phyloP scores from a whole-genome alignment of 495 filamentous ascomycete genomes.

The Terfezia claveryi region DNA sequence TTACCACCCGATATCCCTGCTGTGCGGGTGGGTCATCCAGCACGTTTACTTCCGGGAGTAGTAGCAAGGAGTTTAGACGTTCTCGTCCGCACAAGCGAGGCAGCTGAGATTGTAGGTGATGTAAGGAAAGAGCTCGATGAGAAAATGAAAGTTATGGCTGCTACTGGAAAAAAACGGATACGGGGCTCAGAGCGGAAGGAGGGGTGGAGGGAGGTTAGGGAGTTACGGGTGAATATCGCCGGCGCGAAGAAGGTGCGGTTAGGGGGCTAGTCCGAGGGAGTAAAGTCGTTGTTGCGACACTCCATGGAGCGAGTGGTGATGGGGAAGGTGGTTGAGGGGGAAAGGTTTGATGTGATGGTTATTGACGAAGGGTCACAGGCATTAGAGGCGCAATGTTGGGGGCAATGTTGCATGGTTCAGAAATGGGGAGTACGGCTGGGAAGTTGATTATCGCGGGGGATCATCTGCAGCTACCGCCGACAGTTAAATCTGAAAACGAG shows the following conservation, averaged over 20 bases:
- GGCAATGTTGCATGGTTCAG: constrained; percentile 38
- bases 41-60: constrained; percentile 70
- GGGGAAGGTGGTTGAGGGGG: constrained; percentile 65
- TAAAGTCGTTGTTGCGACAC: constrained; percentile 73
- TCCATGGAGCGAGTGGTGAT: constrained; percentile 82
- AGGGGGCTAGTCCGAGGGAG: constrained; percentile 48
- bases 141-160: constrained; percentile 40
- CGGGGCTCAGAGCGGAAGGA: constrained; percentile 56
- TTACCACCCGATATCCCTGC: constrained; percentile 65
- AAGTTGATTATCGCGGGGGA: constrained; percentile 88
- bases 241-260: constrained; percentile 64
- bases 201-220: constrained; percentile 68
- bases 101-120: constrained; percentile 74
- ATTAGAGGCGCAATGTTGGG: constrained; percentile 93
- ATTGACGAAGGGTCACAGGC: constrained; percentile 94
- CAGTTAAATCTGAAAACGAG: constrained; percentile 48
- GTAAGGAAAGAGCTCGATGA: constrained; percentile 81
- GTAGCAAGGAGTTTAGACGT: constrained; percentile 78
- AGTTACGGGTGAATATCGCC: constrained; percentile 74
- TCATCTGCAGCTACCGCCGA: constrained; percentile 83
- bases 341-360: constrained; percentile 80
- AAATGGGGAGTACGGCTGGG: constrained; percentile 30
- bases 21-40: constrained; percentile 79
- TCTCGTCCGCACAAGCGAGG: constrained; percentile 76
- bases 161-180: constrained; percentile 24